A percentile compares a stretch with the other conserved stretches of the same genome.
Evolutionary conservation across 768 basidiomycete species (phyloP).

Genomic region (Paxillus ammoniavirescens): DNA sequence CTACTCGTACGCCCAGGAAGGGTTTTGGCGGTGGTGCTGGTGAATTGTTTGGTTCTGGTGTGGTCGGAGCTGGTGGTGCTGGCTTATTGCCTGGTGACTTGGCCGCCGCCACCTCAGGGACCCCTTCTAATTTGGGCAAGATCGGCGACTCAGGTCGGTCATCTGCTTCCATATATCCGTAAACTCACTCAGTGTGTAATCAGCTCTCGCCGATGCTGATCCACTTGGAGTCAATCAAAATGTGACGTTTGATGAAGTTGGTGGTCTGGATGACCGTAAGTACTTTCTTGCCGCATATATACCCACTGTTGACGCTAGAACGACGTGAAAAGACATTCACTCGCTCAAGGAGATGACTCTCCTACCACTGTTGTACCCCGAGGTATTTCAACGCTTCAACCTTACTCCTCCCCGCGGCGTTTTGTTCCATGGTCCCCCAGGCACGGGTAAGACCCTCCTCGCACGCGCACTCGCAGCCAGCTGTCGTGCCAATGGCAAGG

Average conservation of each 20-base stretch:
- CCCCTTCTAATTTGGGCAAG: constrained; percentile 84
- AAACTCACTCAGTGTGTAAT: constrained; percentile 5
- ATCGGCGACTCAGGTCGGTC: constrained; percentile 70
- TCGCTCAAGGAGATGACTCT: constrained; percentile 98
- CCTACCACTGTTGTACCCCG: constrained; percentile 91
- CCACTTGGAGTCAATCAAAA: constrained; percentile 91
- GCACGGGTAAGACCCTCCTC: constrained; percentile 95
- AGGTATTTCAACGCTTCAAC: constrained; percentile 91
- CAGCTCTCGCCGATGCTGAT: constrained; percentile 91
- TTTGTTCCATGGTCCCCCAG: constrained; percentile 96
- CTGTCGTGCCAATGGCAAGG: constrained; percentile 80
- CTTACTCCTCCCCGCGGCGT: constrained; percentile 97
- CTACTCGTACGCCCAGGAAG: constrained; percentile 69
- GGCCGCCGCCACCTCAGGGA: constrained; percentile 59
- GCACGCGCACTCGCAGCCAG: constrained; percentile 94
- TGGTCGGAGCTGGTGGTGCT: constrained; percentile 46
- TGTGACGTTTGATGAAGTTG: constrained; percentile 95
- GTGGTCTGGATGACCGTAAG: constrained; percentile 91
- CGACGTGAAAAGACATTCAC: constrained; percentile 70
- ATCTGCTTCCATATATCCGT: constrained; percentile 12
- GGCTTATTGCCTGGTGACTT: constrained; percentile 61
- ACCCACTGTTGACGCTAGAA: not conserved
- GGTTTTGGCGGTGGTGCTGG: constrained; percentile 48
- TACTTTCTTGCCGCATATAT: not conserved
- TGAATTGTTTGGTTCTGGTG: constrained; percentile 50